Conservation (phyloP, 2,329 filamentous ascomycete genomes). For the Ophiostoma himal-ulmi region DNA sequence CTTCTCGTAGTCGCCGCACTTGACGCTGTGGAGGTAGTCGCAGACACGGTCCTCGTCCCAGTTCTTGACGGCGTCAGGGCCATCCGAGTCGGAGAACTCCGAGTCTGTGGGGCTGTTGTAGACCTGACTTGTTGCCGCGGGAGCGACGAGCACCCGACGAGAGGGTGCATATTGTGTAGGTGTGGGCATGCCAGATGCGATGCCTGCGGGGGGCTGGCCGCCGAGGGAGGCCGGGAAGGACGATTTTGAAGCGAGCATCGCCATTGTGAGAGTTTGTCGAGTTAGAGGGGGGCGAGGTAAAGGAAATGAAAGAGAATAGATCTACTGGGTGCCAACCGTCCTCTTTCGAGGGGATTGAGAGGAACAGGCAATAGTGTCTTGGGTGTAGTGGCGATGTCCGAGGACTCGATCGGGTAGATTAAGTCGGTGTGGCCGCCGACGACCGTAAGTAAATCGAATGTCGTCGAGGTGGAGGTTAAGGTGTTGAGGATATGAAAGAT, state of each 20-base stretch:
- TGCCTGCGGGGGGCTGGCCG: constrained; percentile 37
- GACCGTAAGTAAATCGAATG: neutral
- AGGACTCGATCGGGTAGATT: neutral
- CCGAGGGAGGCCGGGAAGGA: constrained; percentile 57
- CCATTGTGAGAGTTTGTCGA: constrained; percentile 40
- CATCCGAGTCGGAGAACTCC: constrained; percentile 80
- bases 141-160: constrained; percentile 47
- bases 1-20: constrained; percentile 89
- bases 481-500: neutral
- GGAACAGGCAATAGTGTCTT: neutral
- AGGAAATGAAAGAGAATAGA: neutral
- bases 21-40: constrained; percentile 85
- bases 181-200: constrained; percentile 39
- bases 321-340: neutral
- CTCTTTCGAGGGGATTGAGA: neutral
- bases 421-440: neutral
- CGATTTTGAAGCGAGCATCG: constrained; percentile 72
- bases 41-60: constrained; percentile 92
- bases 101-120: constrained; percentile 85
- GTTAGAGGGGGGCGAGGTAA: neutral
- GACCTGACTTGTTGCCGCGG: constrained; percentile 43
- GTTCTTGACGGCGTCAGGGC: constrained; percentile 67
- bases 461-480: neutral
- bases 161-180: constrained; percentile 44
- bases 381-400: neutral